Base-by-base conservation (phyloP, 371 early-diverging fungal species). In the Mucor irregularis region DNA sequence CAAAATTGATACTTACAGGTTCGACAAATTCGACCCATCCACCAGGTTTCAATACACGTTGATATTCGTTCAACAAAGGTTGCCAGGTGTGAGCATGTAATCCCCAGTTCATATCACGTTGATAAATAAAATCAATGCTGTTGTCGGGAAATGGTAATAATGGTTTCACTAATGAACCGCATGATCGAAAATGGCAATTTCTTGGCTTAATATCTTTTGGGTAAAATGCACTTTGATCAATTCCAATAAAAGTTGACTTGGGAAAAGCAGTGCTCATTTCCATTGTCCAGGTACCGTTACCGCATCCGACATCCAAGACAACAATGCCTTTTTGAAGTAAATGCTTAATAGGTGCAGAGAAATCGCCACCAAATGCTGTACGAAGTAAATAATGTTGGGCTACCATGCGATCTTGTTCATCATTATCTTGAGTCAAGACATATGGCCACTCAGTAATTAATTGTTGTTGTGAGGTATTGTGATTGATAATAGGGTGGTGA, bases 251-350 rank as follows among this genome's bases (percentile, higher is more conserved):
- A 0, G 67, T 68, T 2, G 73, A 70, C 8, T 61, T 56, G 13
- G 78, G 75, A 31, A 68, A 78, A 0, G 53, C 69, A 0, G 73
- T 69, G 14, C 66, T 64, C 75, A 78, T 72, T 49, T 74, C 75
- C 75, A 78, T 74, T 4, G 72, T 61, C 78, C 78, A 78, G 4
- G 73, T 74, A 2, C 73, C 78, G 5, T 75, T 62, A 0, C 78
- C 78, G 43, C 78, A 78, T 11, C 78, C 78, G 5, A 74, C 58
- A 35, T 78, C 78, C 14, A 78, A 42, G 0, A 73, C 78, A 1
- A 78, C 52, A 19, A 66, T 64, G 3, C 75, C 71, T 31, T 69
- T 64, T 22, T 74, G 65, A n/a, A 78, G 61, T n/a, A 53, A 35
- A 1, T 58, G 26, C n/a, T 58, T 67, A 26, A 73, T 48, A 2